Base-by-base conservation (phyloP, 129 eudicot genomes). In the Helianthus tuberosus region DNA sequence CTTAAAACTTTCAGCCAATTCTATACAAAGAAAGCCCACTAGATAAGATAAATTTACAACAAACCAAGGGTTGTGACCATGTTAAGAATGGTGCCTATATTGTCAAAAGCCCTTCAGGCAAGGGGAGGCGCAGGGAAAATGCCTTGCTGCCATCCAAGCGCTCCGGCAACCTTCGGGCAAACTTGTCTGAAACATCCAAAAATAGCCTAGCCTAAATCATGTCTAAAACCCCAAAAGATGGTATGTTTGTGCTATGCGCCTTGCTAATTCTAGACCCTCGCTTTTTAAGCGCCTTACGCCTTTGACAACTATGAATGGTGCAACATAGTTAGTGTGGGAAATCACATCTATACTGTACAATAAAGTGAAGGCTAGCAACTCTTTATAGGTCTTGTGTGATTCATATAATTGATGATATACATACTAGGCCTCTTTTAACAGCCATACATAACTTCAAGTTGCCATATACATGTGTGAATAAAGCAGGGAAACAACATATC, bases 381-480 rank as follows among this genome's bases (percentile, higher is more conserved):
- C 2, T 25, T 43, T 12, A 23, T 9, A 71, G 48, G 78, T 50
- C 46, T 39, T 41, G 32, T 53, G 74, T 46, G 12, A 66, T 67
- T 53, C 47, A 10, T 5, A 67, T 25, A 23, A 5, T 5, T 36
- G 64, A 64, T 11, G 48, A 51, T 4, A 49, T 16, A 2, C 69
- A 35, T 32, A 2, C 69, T 16, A 63, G 50, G 52, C 78, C 25
- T 15, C 63, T 48, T 64, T 75, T 29, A 52, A 51, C 49, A 63
- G 64, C 52, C 27, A 44, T 16, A 66, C 36, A 25, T 27, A 54
- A 41, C 27, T 39, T 75, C 64, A 75, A 43, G 57, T 23, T 75
- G 65, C 64, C 53, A 55, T 71, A 35, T 11, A 43, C 67, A 54
- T 43, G 66, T 67, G 43, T 66, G 27, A 61, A 68, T 68, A 17